Percentiles rank a stretch among this genome's conserved stretches.
phyloP scores from a whole-genome alignment of 2,329 filamentous ascomycete genomes.

The Moelleriella libera region DNA sequence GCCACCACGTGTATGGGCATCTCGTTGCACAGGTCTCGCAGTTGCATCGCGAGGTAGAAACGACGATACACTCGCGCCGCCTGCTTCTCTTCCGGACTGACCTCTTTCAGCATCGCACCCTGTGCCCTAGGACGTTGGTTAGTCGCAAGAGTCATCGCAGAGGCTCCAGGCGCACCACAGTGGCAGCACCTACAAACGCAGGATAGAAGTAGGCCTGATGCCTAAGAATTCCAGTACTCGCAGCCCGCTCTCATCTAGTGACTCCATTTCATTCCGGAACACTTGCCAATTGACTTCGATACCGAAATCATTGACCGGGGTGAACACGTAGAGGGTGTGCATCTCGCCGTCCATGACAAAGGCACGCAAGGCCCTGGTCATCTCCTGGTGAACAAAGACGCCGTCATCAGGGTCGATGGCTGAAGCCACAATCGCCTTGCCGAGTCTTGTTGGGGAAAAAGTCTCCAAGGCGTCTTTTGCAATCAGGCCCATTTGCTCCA shows the following conservation, averaged over 20 bases:
- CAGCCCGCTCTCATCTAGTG: constrained; percentile 55
- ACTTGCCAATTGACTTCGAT: constrained; percentile 55
- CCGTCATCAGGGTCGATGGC: constrained; percentile 63
- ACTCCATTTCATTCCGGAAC: constrained; percentile 57
- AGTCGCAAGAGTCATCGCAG: background rate
- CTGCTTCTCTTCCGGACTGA: constrained; percentile 44
- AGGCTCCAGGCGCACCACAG: background rate
- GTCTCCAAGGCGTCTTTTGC: constrained; percentile 30
- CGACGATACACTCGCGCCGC: constrained; percentile 51
- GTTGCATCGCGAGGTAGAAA: constrained; percentile 62
- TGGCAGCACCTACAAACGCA: constrained; percentile 37
- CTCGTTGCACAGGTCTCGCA: constrained; percentile 70
- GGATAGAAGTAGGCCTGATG: constrained; percentile 51
- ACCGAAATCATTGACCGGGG: constrained; percentile 48
- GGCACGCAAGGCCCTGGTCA: constrained; percentile 50
- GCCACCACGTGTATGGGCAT: constrained; percentile 56
- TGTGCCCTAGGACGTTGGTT: constrained; percentile 38
- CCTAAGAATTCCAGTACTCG: constrained; percentile 55
- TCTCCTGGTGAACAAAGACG: constrained; percentile 56
- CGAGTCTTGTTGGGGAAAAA: constrained; percentile 50
- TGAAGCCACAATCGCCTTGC: constrained; percentile 58
- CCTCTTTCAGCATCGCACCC: constrained; percentile 50
- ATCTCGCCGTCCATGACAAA: constrained; percentile 75
- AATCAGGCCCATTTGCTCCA: constrained; percentile 42
- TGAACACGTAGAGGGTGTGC: constrained; percentile 67